These are phyloP conservation scores for Pichia thaimueangensis DNA, from an alignment of 805 yeast species.

Conservation along the genomic window DNA sequence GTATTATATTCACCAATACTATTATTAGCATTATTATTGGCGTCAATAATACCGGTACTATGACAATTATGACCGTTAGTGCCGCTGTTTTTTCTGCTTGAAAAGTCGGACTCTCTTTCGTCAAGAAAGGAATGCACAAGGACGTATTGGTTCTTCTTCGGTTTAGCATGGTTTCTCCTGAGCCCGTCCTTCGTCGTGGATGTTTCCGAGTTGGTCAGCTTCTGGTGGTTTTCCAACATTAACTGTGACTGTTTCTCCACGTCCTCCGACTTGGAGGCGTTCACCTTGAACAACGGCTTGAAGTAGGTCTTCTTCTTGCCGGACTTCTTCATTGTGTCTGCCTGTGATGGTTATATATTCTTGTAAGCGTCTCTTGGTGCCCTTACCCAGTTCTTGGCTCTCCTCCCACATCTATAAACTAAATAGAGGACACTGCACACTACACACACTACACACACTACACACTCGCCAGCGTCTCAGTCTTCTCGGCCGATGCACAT, in stretches of 20 bases:
- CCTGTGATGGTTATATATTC: too few species aligned
- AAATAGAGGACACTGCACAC: too few species aligned
- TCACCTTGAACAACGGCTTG: constrained; percentile 6
- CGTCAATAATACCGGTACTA: background rate
- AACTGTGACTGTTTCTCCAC: constrained; percentile 29
- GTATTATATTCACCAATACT: too few species aligned
- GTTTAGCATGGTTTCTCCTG: constrained; percentile 25
- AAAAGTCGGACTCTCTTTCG: background rate
- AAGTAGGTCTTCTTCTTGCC: constrained; percentile 4
- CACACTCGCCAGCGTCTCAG: too few species aligned
- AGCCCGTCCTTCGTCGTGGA: constrained; percentile 25
- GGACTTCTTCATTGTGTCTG: constrained; percentile 1
- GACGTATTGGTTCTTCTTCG: constrained; percentile 17
- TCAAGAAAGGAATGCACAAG: constrained; percentile 1
- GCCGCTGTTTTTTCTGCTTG: too few species aligned
- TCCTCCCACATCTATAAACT: too few species aligned
- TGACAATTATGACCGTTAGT: background rate
- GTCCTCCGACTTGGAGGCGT: constrained; percentile 25
- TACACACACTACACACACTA: too few species aligned
- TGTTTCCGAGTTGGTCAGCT: constrained; percentile 15
- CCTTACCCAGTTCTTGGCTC: too few species aligned
- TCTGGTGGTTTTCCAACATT: constrained; percentile 22
- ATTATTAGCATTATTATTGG: background rate
- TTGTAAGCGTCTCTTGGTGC: too few species aligned
- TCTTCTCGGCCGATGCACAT: too few species aligned